Evolutionary conservation across 805 yeast species (phyloP), one percentile per base, ranked within the genome.

Genomic region (Schizosaccharomyces octosporus): DNA sequence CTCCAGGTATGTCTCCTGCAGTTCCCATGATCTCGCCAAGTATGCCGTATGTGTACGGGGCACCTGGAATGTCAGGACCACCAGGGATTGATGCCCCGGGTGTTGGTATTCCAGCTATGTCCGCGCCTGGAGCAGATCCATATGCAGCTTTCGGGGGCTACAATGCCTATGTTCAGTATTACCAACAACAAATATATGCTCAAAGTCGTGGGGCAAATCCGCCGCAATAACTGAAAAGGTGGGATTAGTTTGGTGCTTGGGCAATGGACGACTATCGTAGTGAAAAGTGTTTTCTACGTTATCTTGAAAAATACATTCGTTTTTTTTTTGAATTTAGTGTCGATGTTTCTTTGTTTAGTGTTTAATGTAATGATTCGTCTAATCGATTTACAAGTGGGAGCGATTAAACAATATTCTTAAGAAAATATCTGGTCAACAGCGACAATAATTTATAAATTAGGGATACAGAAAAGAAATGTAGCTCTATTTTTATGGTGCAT

Each of bases 391-490:
- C 11, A 13, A 11, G 13, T 36, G 41, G 1, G 32, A 31, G 9
- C 32, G 41, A 36, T 36, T 5, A 36, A 11, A 13, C 41, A 13
- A 2, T 36, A 11, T 36, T 7, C 15, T 36, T 36, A n/a, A n/a
- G 11, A 19, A 45, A n/a, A 17, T 24, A 45, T 6, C 71, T 74
- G 70, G 74, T 64, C 13, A 51, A 17, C 29, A 51, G 15, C 19
- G 5, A 17, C 32, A 27, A 51, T 19, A 7, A 51, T 69, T 63
- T 27, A 24, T 17, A 29, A 51, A 21, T 21, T 19, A 51, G 27
- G 27, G 51, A 45, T 19, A 45, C 21, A 45, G 51, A 70, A 88
- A 73, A 1, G 95, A 86, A 0, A 96, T 86, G 67, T 86, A 85
- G 68, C 85, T 83, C 68, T 51, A 21, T 17, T 17, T 29, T 24